Base-by-base conservation (phyloP, 129 eudicot species). In the Artemisia argyi region DNA sequence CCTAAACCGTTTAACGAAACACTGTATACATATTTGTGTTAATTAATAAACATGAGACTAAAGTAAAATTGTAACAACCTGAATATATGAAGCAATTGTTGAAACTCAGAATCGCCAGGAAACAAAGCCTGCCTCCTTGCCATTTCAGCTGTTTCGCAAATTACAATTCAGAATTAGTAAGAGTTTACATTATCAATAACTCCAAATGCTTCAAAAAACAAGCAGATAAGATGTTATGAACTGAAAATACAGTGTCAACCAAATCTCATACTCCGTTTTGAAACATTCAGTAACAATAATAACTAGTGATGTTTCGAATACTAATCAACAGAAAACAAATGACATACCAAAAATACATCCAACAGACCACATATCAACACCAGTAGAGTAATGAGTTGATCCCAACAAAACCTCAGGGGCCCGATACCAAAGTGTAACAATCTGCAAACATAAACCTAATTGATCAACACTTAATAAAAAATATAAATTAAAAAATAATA, bases 91-190 rank as follows among this genome's bases (percentile, higher is more conserved):
- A 93, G 90, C 73, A 93, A 82, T 66, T 93, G 98, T 50, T 93
- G 98, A 30, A 89, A 93, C 86, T 93, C 98, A 19, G 98, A 93
- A 76, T 93, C 98, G 4, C 98, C 98, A 28, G 98, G 98, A 76
- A 93, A 93, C 79, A 93, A 74, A 75, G 98, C 96, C 79, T 93
- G 98, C 61, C 98, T 80, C 69, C 98, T 87, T 17, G 83, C 78
- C 98, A 92, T 92, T 83, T 92, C 98, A 72, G 98, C 98, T 90
- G 73, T 26, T 66, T 79, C 52, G 65, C 80, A 72, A 72, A 69
- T 69, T 49, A 64, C 48, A 28, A 58, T 13, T 30, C 53, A 65
- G 46, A 14, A 20, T 20, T 63, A 52, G 71, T 32, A 28, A 62
- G 26, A 62, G 14, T 53, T 61, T 51, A 39, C 1, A 39, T 39